A percentile compares a stretch with the other conserved stretches of the same genome.
Conservation (phyloP, 2,329 filamentous ascomycete genomes). For the Stachybotrys chlorohalonatus region DNA sequence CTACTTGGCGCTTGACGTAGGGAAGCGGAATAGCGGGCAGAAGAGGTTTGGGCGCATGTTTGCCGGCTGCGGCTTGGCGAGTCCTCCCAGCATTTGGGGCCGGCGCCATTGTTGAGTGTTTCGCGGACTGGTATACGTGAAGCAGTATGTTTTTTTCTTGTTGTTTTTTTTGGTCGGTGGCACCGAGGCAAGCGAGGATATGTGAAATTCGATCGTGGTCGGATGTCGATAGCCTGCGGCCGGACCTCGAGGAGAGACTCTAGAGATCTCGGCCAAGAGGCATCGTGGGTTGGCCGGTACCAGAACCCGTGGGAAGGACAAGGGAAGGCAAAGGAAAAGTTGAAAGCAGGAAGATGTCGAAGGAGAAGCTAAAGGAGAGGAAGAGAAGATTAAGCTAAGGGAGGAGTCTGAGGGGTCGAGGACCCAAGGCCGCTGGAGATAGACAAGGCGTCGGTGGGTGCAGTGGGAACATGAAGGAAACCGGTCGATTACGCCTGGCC, state of each 20-base stretch:
- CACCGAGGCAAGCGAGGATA: not conserved
- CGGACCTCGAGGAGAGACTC: constrained; percentile 16
- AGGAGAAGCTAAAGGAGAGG: not conserved
- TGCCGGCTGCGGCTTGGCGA: constrained; percentile 19
- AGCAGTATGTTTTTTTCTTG: too few species aligned
- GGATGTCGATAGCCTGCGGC: constrained; percentile 10
- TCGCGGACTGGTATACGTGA: not conserved
- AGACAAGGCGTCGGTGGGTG: not conserved
- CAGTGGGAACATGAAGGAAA: not conserved
- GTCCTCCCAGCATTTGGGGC: constrained; percentile 20
- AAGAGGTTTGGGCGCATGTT: constrained; percentile 22
- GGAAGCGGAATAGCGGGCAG: constrained; percentile 29
- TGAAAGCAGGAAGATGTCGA: constrained; percentile 5
- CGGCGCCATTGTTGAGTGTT: constrained; percentile 19
- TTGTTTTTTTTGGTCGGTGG: not conserved
- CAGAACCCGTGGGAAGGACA: not conserved
- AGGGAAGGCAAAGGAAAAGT: not conserved
- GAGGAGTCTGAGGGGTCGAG: not conserved
- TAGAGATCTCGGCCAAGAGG: constrained; percentile 21
- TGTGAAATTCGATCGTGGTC: not conserved
- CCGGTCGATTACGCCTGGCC: not conserved
- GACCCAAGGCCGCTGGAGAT: not conserved
- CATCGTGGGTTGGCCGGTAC: constrained; percentile 9
- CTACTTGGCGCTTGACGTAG: constrained; percentile 27
- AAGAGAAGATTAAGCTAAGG: not conserved